A percentile compares a stretch with the other conserved stretches of the same genome.
Conservation (phyloP, 495 filamentous ascomycete species). For the Parathielavia appendiculata region DNA sequence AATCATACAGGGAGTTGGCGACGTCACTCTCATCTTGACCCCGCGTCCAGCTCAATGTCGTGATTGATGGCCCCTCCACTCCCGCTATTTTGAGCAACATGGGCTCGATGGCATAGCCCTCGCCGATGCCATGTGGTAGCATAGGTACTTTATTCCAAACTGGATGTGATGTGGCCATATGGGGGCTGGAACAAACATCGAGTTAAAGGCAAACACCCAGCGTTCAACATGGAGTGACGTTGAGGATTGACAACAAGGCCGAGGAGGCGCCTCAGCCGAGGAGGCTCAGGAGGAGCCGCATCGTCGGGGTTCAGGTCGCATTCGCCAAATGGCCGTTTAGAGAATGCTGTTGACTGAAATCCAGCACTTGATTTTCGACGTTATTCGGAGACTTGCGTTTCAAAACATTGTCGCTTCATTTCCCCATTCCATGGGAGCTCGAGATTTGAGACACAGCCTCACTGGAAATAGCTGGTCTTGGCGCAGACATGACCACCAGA, state of each 20-base stretch:
- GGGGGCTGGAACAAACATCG: background rate
- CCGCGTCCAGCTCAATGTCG: too few relatives aligned
- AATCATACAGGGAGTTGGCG: too few relatives aligned
- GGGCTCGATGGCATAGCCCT: too few relatives aligned
- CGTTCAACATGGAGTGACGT: background rate
- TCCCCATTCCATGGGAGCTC: background rate
- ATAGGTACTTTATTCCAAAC: too few relatives aligned
- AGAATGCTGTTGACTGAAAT: conserved; percentile 33
- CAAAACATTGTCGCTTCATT: conserved; percentile 6
- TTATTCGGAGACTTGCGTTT: conserved; percentile 2
- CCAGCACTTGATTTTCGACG: background rate
- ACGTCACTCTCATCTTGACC: too few relatives aligned
- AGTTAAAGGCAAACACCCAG: background rate
- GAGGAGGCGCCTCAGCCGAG: background rate
- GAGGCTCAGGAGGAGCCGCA: conserved; percentile 16
- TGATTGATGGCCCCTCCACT: too few relatives aligned
- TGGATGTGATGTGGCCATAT: background rate
- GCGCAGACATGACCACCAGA: background rate
- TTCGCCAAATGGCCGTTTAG: conserved; percentile 23
- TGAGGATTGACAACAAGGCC: background rate
- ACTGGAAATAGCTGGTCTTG: conserved; percentile 19
- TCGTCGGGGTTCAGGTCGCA: background rate
- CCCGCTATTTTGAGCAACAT: too few relatives aligned
- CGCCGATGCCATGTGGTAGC: too few relatives aligned
- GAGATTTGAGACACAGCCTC: conserved; percentile 21